A percentile compares a stretch with the other conserved stretches of the same genome.
Conservation (phyloP, 768 basidiomycete species). For the Boletus barrowsii region DNA sequence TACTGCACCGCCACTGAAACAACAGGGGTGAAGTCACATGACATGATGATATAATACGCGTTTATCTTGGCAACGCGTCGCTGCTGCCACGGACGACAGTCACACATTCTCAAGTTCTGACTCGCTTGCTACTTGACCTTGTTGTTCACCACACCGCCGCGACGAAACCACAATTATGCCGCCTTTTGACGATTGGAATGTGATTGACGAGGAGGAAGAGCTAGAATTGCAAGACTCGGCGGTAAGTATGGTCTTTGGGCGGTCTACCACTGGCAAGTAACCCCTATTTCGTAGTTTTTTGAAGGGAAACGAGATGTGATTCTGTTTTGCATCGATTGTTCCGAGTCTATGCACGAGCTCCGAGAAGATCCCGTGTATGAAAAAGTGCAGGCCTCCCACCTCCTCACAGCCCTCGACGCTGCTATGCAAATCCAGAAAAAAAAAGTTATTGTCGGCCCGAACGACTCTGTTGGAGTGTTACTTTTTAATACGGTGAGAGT, state of each 20-base stretch:
- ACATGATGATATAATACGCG: conserved; percentile 26
- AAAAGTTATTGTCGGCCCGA: conserved; percentile 86
- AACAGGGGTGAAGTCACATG: conserved; percentile 19
- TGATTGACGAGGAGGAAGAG: conserved; percentile 75
- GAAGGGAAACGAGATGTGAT: conserved; percentile 83
- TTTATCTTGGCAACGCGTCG: neutral
- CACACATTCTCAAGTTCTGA: too few species aligned
- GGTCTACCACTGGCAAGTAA: conserved; percentile 1
- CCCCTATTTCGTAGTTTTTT: conserved; percentile 45
- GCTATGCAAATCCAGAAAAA: conserved; percentile 86
- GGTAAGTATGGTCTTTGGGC: conserved; percentile 35
- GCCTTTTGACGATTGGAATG: conserved; percentile 79
- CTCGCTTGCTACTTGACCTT: neutral
- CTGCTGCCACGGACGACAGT: neutral
- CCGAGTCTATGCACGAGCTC: conserved; percentile 80
- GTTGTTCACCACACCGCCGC: neutral
- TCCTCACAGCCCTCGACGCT: conserved; percentile 76
- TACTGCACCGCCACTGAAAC: too few species aligned
- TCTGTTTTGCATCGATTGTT: conserved; percentile 95
- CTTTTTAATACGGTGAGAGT: conserved; percentile 86
- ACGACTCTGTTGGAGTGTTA: conserved; percentile 86
- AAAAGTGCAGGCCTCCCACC: conserved; percentile 66
- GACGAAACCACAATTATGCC: conserved; percentile 41
- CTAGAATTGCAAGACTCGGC: conserved; percentile 74
- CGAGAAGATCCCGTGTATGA: conserved; percentile 64